These are phyloP conservation scores for Bonia amplexicaulis DNA, from an alignment of 176 grass and related monocot genomes.

Conservation along the genomic window DNA sequence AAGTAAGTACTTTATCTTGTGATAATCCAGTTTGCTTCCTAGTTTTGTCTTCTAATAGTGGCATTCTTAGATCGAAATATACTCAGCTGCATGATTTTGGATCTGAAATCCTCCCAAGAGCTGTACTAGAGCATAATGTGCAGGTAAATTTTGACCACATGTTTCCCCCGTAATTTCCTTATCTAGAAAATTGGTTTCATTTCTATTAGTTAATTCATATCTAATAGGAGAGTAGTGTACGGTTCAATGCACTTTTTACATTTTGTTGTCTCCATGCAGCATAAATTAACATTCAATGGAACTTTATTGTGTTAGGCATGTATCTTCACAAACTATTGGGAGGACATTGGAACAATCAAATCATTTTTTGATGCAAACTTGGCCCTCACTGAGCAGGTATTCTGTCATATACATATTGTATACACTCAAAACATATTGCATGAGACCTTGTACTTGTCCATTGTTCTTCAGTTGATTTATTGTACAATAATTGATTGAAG, in stretches of 20 bases:
- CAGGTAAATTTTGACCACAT: conserved; percentile 29
- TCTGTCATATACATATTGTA: not conserved
- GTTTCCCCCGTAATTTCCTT: not conserved
- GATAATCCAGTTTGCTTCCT: not conserved
- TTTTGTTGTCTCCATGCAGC: not conserved
- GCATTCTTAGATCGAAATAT: conserved; percentile 55
- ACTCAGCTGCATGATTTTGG: conserved; percentile 64
- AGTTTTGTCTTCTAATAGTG: conserved; percentile 16
- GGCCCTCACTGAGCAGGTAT: conserved; percentile 72
- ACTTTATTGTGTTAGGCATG: conserved; percentile 44
- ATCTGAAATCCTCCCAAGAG: conserved; percentile 71
- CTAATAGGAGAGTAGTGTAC: not conserved
- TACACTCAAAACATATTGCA: not conserved
- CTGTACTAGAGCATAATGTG: conserved; percentile 53
- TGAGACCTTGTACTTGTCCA: not conserved
- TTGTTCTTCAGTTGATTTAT: conserved; percentile 10
- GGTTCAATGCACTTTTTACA: not conserved
- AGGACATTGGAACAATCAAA: conserved; percentile 77
- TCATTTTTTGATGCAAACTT: conserved; percentile 84
- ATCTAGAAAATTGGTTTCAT: not conserved
- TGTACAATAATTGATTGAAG: not conserved
- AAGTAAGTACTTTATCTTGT: conserved; percentile 26
- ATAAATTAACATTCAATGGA: not conserved
- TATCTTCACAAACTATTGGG: conserved; percentile 72
- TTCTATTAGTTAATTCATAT: not conserved